These are phyloP conservation scores for Rubroshorea leprosula DNA, from an alignment of 345 rosid species.

Conservation along the genomic window DNA sequence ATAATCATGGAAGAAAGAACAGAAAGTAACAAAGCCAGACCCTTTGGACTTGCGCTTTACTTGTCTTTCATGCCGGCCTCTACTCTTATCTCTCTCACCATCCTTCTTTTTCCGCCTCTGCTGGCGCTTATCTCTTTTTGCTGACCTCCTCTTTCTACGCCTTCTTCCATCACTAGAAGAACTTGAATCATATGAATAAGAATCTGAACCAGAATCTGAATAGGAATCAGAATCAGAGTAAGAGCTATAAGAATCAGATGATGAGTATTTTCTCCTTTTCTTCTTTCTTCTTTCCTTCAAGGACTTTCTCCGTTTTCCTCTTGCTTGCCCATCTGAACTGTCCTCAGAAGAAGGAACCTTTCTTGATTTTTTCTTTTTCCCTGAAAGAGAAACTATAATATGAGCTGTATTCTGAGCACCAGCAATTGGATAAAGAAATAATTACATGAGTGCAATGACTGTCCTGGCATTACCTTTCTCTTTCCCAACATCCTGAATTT, in stretches of 20 bases:
- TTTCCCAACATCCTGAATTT: slow-evolving; percentile 42
- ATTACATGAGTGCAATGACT: not conserved
- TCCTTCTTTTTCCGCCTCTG: slow-evolving; percentile 41
- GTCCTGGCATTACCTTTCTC: slow-evolving; percentile 42
- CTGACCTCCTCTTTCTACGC: slow-evolving; percentile 55
- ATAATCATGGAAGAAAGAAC: not conserved
- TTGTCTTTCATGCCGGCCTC: slow-evolving; percentile 30
- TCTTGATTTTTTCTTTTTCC: slow-evolving; percentile 47
- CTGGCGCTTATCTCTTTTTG: slow-evolving; percentile 39
- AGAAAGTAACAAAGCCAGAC: slow-evolving; percentile 25
- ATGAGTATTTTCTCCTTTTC: slow-evolving; percentile 68
- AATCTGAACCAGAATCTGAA: slow-evolving; percentile 53
- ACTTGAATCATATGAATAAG: slow-evolving; percentile 38
- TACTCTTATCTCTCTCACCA: slow-evolving; percentile 41
- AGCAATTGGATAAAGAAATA: slow-evolving; percentile 7
- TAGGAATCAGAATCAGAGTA: slow-evolving; percentile 54
- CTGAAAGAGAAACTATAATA: slow-evolving; percentile 37
- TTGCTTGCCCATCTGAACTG: slow-evolving; percentile 41
- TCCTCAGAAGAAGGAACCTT: slow-evolving; percentile 45
- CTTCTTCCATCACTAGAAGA: slow-evolving; percentile 70
- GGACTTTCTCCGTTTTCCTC: slow-evolving; percentile 43
- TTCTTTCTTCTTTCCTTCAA: slow-evolving; percentile 47
- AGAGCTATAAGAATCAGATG: slow-evolving; percentile 76
- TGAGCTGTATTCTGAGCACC: not conserved
- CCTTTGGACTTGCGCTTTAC: slow-evolving; percentile 43